Conservation (phyloP, 139 green algal genomes). For the Chlorella sp. region DNA sequence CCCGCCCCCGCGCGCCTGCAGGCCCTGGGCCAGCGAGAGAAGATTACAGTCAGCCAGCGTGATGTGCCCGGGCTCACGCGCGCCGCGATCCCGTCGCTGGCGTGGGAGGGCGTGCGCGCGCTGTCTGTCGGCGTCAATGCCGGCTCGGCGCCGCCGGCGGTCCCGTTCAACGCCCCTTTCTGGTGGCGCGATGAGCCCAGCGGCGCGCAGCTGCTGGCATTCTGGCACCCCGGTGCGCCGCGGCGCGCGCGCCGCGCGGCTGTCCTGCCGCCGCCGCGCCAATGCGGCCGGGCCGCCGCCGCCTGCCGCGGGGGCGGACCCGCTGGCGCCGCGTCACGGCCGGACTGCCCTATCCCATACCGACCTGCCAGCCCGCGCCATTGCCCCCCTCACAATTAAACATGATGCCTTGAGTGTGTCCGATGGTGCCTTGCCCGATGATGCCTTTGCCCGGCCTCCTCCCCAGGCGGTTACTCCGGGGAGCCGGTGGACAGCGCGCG, state of each 20-base stretch:
- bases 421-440: too few species aligned
- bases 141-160: slow-evolving; percentile 39
- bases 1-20: too few species aligned
- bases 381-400: too few species aligned
- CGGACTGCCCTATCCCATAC: too few species aligned
- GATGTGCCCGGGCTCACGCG: slow-evolving; percentile 69
- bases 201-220: slow-evolving; percentile 36
- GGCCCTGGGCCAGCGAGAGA: slow-evolving; percentile 41
- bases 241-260: too few species aligned
- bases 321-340: too few species aligned
- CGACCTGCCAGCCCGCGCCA: too few species aligned
- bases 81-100: slow-evolving; percentile 49
- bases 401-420: too few species aligned
- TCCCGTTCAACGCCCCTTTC: slow-evolving; percentile 48
- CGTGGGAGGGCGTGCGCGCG: slow-evolving; percentile 22
- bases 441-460: too few species aligned
- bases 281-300: too few species aligned
- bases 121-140: slow-evolving; percentile 48
- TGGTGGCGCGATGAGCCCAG: slow-evolving; percentile 40
- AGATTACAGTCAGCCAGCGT: slow-evolving; percentile 43
- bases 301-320: too few species aligned
- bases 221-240: slow-evolving; percentile 37
- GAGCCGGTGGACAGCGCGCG: slow-evolving; percentile 29
- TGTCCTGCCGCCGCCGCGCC: too few species aligned
- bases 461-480: slow-evolving; percentile 37